Evolutionary conservation across 2,329 filamentous ascomycete genomes (phyloP).

Genomic region (Pseudogymnoascus sp.): DNA sequence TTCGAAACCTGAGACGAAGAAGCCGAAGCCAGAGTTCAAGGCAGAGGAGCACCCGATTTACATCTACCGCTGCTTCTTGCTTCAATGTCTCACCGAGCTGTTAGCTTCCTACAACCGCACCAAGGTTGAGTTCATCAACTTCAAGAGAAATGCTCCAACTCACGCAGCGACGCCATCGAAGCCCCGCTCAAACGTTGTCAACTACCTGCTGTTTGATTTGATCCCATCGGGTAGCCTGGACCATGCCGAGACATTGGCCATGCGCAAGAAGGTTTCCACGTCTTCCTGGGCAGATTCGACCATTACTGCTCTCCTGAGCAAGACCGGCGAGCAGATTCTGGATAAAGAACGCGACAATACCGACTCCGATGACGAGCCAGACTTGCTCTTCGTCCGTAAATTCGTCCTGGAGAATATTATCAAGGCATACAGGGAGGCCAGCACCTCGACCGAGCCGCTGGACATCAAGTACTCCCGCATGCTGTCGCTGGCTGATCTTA

Average conservation of each 20-base stretch:
- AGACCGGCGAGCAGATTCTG: conserved; percentile 69
- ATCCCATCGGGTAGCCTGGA: conserved; percentile 55
- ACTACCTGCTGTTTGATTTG: conserved; percentile 82
- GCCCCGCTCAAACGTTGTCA: conserved; percentile 82
- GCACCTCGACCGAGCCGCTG: conserved; percentile 66
- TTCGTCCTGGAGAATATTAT: conserved; percentile 92
- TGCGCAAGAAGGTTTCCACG: conserved; percentile 80
- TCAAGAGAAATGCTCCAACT: conserved; percentile 82
- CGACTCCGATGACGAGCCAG: conserved; percentile 67
- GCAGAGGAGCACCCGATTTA: conserved; percentile 91
- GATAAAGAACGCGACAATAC: conserved; percentile 50
- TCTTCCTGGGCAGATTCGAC: conserved; percentile 80
- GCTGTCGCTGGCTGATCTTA: conserved; percentile 80
- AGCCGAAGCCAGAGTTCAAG: conserved; percentile 71
- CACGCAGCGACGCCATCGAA: conserved; percentile 81
- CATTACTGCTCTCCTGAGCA: conserved; percentile 76
- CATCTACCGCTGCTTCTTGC: conserved; percentile 88
- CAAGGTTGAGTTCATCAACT: conserved; percentile 99
- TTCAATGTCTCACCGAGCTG: conserved; percentile 86
- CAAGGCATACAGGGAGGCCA: conserved; percentile 85
- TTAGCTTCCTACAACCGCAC: conserved; percentile 86
- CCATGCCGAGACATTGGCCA: conserved; percentile 62
- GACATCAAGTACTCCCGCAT: conserved; percentile 83
- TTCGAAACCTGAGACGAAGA: conserved; percentile 42
- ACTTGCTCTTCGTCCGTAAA: conserved; percentile 83